A percentile compares a stretch with the other conserved stretches of the same genome.
Conservation (phyloP, 2,329 filamentous ascomycete species). For the Curvularia verruculosa region DNA sequence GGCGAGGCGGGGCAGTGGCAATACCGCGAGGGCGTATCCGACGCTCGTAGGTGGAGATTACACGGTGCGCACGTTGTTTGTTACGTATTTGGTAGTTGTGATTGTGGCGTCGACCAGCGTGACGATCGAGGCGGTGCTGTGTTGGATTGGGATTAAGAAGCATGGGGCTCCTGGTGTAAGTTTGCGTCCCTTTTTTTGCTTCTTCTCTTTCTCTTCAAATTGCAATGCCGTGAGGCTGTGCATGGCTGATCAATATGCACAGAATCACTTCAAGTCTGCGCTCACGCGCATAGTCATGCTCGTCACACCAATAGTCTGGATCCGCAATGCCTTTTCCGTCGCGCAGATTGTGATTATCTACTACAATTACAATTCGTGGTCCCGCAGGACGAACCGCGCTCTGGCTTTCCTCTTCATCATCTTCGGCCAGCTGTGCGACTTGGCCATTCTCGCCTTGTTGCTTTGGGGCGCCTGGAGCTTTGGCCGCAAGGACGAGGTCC, state of each 20-base stretch:
- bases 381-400: slow-evolving; percentile 25
- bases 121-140: slow-evolving; percentile 20
- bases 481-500: slow-evolving; percentile 15
- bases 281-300: slow-evolving; percentile 22
- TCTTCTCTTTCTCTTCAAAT: too few species aligned
- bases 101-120: slow-evolving; percentile 20
- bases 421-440: slow-evolving; percentile 23
- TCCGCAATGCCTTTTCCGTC: slow-evolving; percentile 26
- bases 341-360: slow-evolving; percentile 25
- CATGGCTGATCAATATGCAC: too few species aligned
- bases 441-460: slow-evolving; percentile 19
- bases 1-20: slow-evolving; percentile 8
- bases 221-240: too few species aligned
- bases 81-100: slow-evolving; percentile 15
- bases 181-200: background rate
- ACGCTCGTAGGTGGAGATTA: background rate
- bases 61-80: slow-evolving; percentile 16
- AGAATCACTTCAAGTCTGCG: slow-evolving; percentile 11
- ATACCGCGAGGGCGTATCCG: slow-evolving; percentile 15
- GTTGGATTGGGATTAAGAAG: slow-evolving; percentile 21
- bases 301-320: slow-evolving; percentile 21
- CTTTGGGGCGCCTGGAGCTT: slow-evolving; percentile 22
- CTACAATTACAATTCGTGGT: slow-evolving; percentile 19
- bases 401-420: slow-evolving; percentile 31
- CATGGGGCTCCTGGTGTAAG: slow-evolving; percentile 22